These are phyloP conservation scores for Casaregolazyma lundiana DNA, from an alignment of 1,139 yeast species.

Conservation along the genomic window DNA sequence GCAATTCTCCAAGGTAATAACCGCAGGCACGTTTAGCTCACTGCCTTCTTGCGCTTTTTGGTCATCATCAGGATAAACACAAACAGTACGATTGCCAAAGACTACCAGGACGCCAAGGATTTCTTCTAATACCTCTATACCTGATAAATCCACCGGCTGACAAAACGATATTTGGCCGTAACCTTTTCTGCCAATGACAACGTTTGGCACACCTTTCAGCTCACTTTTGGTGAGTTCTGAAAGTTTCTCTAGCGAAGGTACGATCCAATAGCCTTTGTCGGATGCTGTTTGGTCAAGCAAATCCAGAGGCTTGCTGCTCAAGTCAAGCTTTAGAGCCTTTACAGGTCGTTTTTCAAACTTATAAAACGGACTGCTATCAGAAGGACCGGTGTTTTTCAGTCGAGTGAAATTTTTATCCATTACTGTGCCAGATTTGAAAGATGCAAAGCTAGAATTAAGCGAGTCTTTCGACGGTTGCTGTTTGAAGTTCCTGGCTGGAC, in stretches of 20 bases:
- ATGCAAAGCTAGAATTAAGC: not conserved
- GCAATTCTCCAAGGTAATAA: constrained; percentile 66
- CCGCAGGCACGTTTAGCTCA: constrained; percentile 82
- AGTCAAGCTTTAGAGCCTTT: not conserved
- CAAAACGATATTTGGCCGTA: constrained; percentile 72
- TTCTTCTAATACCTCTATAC: constrained; percentile 41
- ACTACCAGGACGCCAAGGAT: constrained; percentile 56
- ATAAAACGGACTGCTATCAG: constrained; percentile 1
- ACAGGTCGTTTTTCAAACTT: not conserved
- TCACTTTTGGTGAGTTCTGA: constrained; percentile 45
- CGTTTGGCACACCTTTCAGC: constrained; percentile 56
- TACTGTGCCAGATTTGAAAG: not conserved
- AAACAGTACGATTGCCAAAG: constrained; percentile 53
- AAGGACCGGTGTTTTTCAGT: not conserved
- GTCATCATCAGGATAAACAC: constrained; percentile 58
- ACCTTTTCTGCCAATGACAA: constrained; percentile 71
- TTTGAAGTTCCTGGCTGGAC: not conserved
- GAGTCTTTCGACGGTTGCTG: not conserved
- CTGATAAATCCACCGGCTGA: constrained; percentile 68
- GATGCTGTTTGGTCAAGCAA: constrained; percentile 3
- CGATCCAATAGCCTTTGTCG: constrained; percentile 65
- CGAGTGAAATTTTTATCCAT: not conserved
- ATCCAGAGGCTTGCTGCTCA: not conserved
- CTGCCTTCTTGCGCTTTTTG: constrained; percentile 61
- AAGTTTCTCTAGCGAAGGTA: constrained; percentile 61